These are phyloP conservation scores for Mortierella sp. DNA, from an alignment of 371 early-diverging fungal genomes.

Conservation along the genomic window DNA sequence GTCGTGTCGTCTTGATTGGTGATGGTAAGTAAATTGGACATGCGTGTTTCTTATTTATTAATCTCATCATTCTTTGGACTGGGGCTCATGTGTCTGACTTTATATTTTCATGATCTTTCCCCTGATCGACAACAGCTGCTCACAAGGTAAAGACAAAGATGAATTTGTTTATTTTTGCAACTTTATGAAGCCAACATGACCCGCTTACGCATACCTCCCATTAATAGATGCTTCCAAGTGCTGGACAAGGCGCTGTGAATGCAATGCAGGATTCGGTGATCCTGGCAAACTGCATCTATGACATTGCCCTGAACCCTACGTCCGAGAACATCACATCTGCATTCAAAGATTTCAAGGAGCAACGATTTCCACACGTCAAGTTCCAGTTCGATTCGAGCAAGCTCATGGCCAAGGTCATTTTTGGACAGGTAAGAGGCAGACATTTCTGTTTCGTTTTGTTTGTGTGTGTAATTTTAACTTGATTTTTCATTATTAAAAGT, in stretches of 20 bases:
- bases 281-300: conserved; percentile 33
- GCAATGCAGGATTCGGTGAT: conserved; percentile 39
- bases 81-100: background rate
- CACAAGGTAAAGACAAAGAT: conserved; percentile 17
- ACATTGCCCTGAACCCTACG: conserved; percentile 15
- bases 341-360: conserved; percentile 23
- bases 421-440: conserved; percentile 21
- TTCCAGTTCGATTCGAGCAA: conserved; percentile 19
- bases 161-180: background rate
- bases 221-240: conserved; percentile 28
- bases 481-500: too few species aligned
- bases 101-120: background rate
- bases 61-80: background rate
- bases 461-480: background rate
- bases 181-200: background rate
- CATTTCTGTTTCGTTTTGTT: background rate
- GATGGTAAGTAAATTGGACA: conserved; percentile 24
- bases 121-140: conserved; percentile 5
- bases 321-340: conserved; percentile 26
- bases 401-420: conserved; percentile 25
- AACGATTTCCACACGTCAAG: conserved; percentile 24
- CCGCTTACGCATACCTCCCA: background rate
- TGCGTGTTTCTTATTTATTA: too few species aligned
- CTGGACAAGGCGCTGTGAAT: conserved; percentile 35
- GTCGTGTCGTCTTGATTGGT: conserved; percentile 31